These are phyloP conservation scores for Albugo laibachii DNA, from an alignment of 352 stramenopile species.

Conservation along the genomic window DNA sequence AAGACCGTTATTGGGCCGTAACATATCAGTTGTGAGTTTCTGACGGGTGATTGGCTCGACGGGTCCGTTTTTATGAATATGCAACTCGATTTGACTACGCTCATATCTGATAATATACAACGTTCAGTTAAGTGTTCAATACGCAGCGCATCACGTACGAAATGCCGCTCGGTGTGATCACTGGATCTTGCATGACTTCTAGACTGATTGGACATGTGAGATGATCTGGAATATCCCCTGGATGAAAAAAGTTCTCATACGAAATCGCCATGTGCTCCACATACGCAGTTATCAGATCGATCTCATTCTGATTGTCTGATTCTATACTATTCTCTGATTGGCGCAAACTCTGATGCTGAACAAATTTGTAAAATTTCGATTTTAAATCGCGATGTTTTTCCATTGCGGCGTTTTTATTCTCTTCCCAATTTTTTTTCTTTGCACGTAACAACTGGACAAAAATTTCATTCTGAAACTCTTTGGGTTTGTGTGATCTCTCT, in stretches of 20 bases:
- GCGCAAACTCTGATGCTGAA: conserved; percentile 13
- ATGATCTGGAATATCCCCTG: conserved; percentile 45
- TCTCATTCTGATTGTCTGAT: conserved; percentile 6
- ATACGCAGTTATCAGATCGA: conserved; percentile 36
- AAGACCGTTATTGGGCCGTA: conserved; percentile 47
- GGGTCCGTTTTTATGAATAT: conserved; percentile 36
- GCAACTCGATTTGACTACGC: conserved; percentile 38
- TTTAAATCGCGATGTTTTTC: conserved; percentile 17
- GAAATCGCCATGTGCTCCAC: conserved; percentile 26
- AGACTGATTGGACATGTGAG: conserved; percentile 68
- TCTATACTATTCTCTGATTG: conserved; percentile 1
- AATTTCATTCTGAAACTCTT: conserved; percentile 36
- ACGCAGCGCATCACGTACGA: conserved; percentile 19
- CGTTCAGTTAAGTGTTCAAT: conserved; percentile 1
- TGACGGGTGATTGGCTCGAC: conserved; percentile 54
- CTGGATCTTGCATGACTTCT: conserved; percentile 62
- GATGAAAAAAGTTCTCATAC: conserved; percentile 25
- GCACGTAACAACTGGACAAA: conserved; percentile 24
- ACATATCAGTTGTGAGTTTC: conserved; percentile 37
- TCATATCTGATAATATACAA: conserved; percentile 18
- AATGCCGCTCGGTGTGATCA: conserved; percentile 58
- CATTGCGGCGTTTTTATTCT: conserved; percentile 16
- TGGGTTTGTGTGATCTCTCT: conserved; percentile 32
- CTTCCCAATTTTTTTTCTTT: conserved; percentile 47
- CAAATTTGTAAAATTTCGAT: conserved; percentile 17